These are phyloP conservation scores for Cercospora sp. DNA, from an alignment of 2,329 filamentous ascomycete genomes.

Conservation along the genomic window DNA sequence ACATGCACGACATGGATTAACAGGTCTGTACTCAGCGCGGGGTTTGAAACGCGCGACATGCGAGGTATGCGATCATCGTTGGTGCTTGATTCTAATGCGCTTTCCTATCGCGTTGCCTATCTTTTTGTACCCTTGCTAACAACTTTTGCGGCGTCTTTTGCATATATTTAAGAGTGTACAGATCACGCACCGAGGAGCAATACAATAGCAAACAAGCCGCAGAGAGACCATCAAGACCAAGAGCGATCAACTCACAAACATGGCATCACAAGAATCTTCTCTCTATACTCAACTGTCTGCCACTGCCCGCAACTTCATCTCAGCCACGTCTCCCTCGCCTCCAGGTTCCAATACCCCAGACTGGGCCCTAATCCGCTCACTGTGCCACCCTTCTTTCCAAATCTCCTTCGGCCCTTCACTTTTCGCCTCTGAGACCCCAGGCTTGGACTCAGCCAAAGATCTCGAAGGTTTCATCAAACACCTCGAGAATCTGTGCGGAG, in stretches of 20 bases:
- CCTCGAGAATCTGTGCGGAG: constrained; percentile 19
- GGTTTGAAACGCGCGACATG: not conserved
- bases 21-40: not conserved
- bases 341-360: constrained; percentile 22
- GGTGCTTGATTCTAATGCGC: not conserved
- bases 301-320: constrained; percentile 24
- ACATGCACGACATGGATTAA: not conserved
- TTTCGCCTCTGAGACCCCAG: constrained; percentile 19
- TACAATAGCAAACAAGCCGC: not conserved
- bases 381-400: constrained; percentile 22
- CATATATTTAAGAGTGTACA: not conserved
- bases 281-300: constrained; percentile 21
- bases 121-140: not conserved
- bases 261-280: constrained; percentile 9
- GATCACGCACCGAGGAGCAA: not conserved
- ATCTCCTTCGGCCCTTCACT: constrained; percentile 25
- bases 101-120: not conserved
- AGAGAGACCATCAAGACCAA: not conserved
- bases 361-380: constrained; percentile 21
- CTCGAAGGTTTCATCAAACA: constrained; percentile 24
- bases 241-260: not conserved
- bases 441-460: constrained; percentile 21
- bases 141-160: too few relatives aligned
- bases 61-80: not conserved
- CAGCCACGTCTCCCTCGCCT: constrained; percentile 21